Evolutionary conservation across 2,329 filamentous ascomycete genomes (phyloP).

Genomic region (Orbilia brochopaga): DNA sequence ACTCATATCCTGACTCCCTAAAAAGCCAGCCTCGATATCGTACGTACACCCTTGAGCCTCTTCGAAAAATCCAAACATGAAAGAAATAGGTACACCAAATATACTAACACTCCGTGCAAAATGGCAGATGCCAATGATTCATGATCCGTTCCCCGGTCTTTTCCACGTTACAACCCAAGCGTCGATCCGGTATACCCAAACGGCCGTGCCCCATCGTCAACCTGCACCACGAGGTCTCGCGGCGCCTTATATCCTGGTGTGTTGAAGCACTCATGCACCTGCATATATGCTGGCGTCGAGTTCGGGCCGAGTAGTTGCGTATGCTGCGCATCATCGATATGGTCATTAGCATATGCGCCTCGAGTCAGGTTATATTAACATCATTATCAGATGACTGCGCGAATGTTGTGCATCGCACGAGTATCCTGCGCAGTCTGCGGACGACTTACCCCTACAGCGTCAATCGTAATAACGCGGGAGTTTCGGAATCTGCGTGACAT

Average conservation of each 20-base stretch:
- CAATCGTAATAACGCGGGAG: slow-evolving; percentile 30
- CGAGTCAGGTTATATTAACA: too few species aligned
- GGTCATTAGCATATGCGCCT: background rate
- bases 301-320: slow-evolving; percentile 34
- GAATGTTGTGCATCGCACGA: too few species aligned
- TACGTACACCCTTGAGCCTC: too few species aligned
- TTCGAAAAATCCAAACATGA: too few species aligned
- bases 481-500: slow-evolving; percentile 42
- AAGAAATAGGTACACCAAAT: too few species aligned
- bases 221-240: slow-evolving; percentile 14
- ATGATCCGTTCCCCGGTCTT: too few species aligned
- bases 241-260: slow-evolving; percentile 19
- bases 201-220: slow-evolving; percentile 7
- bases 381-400: too few species aligned
- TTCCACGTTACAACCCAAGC: slow-evolving; percentile 9
- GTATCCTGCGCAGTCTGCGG: background rate
- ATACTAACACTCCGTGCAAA: too few species aligned
- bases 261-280: slow-evolving; percentile 23
- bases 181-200: slow-evolving; percentile 33
- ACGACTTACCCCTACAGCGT: slow-evolving; percentile 29
- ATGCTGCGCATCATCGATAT: slow-evolving; percentile 10
- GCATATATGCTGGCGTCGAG: slow-evolving; percentile 23
- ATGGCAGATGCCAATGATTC: too few species aligned
- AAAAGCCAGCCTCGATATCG: too few species aligned
- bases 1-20: too few species aligned